Percentiles rank a stretch among this genome's conserved stretches.
Conservation (phyloP, 805 yeast species). For the Starmerella etchellsii region DNA sequence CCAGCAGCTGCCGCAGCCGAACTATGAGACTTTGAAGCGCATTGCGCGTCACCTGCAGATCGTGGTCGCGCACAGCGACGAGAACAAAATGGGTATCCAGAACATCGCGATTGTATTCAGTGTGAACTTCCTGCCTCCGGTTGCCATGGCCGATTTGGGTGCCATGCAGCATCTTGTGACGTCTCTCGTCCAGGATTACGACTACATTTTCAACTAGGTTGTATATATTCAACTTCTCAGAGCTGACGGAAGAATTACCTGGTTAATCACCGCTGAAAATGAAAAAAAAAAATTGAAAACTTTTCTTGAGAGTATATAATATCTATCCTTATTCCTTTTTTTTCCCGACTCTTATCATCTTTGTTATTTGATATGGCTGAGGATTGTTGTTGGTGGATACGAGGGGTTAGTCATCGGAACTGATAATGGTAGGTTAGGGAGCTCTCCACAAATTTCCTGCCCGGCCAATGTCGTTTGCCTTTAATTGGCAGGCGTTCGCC, state of each 20-base stretch:
- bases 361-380: too few species aligned
- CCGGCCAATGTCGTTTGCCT: conserved; percentile 77
- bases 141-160: conserved; percentile 40
- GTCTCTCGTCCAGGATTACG: conserved; percentile 32
- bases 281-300: too few species aligned
- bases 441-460: too few species aligned
- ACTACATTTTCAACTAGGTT: conserved; percentile 25
- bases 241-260: too few species aligned
- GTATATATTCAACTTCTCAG: too few species aligned
- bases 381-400: too few species aligned
- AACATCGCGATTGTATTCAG: conserved; percentile 83
- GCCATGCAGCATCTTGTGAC: conserved; percentile 42
- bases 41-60: conserved; percentile 56
- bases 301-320: too few species aligned
- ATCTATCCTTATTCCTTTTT: too few species aligned
- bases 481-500: conserved; percentile 66
- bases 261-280: too few species aligned
- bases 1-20: conserved; percentile 44
- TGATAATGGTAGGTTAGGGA: too few species aligned
- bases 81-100: conserved; percentile 76
- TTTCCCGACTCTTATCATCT: too few species aligned
- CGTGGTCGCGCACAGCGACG: conserved; percentile 51
- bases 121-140: conserved; percentile 41
- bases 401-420: too few species aligned
- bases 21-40: conserved; percentile 54